These are phyloP conservation scores for Triticum timopheevii DNA, from an alignment of 176 grass and related monocot genomes.

Conservation along the genomic window DNA sequence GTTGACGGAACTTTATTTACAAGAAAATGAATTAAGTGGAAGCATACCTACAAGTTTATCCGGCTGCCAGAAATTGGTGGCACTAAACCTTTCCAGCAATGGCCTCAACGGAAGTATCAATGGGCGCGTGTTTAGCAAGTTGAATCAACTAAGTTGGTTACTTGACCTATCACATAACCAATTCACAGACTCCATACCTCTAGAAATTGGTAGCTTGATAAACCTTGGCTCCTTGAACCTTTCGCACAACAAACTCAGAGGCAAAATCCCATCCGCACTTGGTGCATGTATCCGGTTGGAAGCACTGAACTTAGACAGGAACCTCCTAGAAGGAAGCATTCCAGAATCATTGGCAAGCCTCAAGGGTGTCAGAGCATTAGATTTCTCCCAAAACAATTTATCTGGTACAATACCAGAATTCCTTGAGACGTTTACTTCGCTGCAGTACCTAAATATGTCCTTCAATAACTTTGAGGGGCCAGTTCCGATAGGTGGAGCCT, in stretches of 20 bases:
- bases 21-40: background rate
- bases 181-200: background rate
- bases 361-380: background rate
- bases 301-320: background rate
- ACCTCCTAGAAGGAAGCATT: background rate
- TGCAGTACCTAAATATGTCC: background rate
- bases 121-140: background rate
- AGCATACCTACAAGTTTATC: background rate
- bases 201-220: background rate
- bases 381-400: background rate
- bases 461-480: background rate
- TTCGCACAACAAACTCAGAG: background rate
- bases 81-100: background rate
- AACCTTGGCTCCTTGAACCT: conserved; percentile 1
- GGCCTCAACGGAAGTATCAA: background rate
- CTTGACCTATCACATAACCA: background rate
- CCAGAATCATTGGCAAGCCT: background rate
- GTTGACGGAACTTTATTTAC: background rate
- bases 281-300: background rate
- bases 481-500: background rate
- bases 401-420: background rate
- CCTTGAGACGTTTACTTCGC: background rate
- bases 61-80: background rate
- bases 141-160: background rate
- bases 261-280: background rate